Base-by-base conservation (phyloP, 176 grass and related monocot species). In the Sorghum bicolor region DNA sequence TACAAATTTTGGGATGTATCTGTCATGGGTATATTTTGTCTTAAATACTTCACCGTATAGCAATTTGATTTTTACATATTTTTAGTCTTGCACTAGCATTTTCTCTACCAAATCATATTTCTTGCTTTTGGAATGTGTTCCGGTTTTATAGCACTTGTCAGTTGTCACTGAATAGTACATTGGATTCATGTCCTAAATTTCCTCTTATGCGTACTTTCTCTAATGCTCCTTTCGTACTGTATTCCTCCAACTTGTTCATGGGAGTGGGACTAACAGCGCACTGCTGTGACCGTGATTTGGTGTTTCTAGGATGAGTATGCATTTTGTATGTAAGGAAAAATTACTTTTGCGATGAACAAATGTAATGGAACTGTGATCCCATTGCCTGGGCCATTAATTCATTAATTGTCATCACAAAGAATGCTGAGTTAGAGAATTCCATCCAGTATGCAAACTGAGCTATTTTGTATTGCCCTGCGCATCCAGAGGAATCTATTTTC, bases 1-100 rank as follows among this genome's bases (percentile, higher is more conserved):
- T 52, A n/a, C n/a, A 11, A 40, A 13, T 79, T 72, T n/a, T 60
- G 60, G 20, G 45, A 67, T 83, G 30, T 75, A 77, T 38, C 52
- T 2, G 24, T 15, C 28, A 69, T 48, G 64, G 20, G 61, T 86
- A 61, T 64, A 30, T 57, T 41, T 24, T 32, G 6, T 41, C 25
- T 32, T 45, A 45, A 64, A 38, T 76, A n/a, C 52, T 8, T 55
- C n/a, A n/a, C n/a, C n/a, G 7, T 53, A 8, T 53, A 22, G 5
- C 19, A n/a, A 22, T 22, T 53, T 8, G 19, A 8, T 7, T 47
- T 20, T 57, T 53, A 19, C 6, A 55, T 10, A 55, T 55, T 8
- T 30, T 67, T 67, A 50, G 22, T 25, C 53, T 80, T 48, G 47
- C 74, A 77, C 13, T 24, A 68, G 31, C 31, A 50, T 58, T 60